phyloP scores from a whole-genome alignment of 1,139 yeast genomes.

The Suhomyces terraborum region DNA sequence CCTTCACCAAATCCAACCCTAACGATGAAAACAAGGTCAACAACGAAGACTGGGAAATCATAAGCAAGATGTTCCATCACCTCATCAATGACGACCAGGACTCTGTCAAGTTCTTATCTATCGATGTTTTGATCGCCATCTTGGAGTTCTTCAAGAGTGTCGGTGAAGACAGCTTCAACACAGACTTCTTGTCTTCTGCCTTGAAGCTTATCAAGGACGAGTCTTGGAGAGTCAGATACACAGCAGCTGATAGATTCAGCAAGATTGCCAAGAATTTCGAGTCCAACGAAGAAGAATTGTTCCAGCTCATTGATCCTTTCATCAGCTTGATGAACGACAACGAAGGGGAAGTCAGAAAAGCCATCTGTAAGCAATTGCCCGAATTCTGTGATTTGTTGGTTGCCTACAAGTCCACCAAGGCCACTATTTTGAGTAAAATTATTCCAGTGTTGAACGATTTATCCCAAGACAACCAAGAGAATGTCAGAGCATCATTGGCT shows the following conservation, averaged over 20 bases:
- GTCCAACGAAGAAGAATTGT: slow-evolving; percentile 51
- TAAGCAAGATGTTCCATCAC: slow-evolving; percentile 79
- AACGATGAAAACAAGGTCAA: slow-evolving; percentile 31
- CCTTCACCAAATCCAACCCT: slow-evolving; percentile 28
- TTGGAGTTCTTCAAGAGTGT: slow-evolving; percentile 62
- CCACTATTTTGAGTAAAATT: slow-evolving; percentile 65
- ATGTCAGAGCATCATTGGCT: slow-evolving; percentile 91
- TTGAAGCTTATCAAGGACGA: slow-evolving; percentile 79
- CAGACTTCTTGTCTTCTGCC: slow-evolving; percentile 58
- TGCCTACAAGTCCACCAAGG: slow-evolving; percentile 44
- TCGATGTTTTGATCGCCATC: slow-evolving; percentile 80
- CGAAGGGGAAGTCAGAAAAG: slow-evolving; percentile 96
- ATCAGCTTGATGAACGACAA: slow-evolving; percentile 81
- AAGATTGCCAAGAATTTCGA: slow-evolving; percentile 69
- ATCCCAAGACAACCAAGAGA: slow-evolving; percentile 89
- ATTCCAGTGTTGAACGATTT: slow-evolving; percentile 83
- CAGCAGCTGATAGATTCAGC: slow-evolving; percentile 92
- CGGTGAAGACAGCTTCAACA: slow-evolving; percentile 58
- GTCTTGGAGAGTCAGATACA: slow-evolving; percentile 97
- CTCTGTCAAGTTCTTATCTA: slow-evolving; percentile 86
- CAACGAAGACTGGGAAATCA: slow-evolving; percentile 66
- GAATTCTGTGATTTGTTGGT: slow-evolving; percentile 64
- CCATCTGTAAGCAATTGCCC: slow-evolving; percentile 89
- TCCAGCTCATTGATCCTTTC: slow-evolving; percentile 68
- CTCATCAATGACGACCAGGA: slow-evolving; percentile 89